Evolutionary conservation across 352 stramenopile genomes (phyloP).

Genomic region (Globisporangium paddicum): DNA sequence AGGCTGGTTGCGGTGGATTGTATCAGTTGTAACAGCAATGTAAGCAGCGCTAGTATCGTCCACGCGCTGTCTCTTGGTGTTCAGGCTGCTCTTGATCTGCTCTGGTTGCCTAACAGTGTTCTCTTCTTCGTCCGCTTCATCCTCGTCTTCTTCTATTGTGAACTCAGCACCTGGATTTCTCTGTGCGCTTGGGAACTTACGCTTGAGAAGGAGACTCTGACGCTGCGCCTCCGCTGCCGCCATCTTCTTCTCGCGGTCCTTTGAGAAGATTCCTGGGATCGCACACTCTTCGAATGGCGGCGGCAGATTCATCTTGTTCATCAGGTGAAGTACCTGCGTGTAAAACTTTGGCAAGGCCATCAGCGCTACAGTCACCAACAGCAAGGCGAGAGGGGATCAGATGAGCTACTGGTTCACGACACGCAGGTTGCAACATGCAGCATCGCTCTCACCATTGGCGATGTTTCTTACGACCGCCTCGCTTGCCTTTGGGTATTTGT

Average conservation of each 20-base stretch:
- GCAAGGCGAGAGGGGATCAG: neutral
- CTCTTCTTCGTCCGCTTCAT: conserved; percentile 11
- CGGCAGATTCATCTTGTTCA: conserved; percentile 92
- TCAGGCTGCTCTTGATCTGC: neutral
- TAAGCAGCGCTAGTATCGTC: neutral
- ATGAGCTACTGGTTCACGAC: neutral
- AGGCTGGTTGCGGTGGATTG: neutral
- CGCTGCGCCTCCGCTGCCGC: neutral
- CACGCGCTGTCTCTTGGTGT: conserved; percentile 5
- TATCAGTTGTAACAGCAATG: neutral
- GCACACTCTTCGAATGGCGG: conserved; percentile 65
- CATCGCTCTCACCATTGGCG: conserved; percentile 65
- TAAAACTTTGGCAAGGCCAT: conserved; percentile 86
- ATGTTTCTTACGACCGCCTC: conserved; percentile 83
- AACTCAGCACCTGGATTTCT: conserved; percentile 11
- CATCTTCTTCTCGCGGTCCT: conserved; percentile 12
- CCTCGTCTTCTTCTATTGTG: conserved; percentile 30
- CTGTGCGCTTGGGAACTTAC: conserved; percentile 9
- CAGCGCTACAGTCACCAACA: conserved; percentile 36
- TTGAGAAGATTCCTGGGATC: conserved; percentile 64
- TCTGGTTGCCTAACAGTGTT: neutral
- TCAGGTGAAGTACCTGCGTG: conserved; percentile 88
- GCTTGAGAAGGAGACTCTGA: conserved; percentile 16
- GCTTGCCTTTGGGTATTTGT: conserved; percentile 83
- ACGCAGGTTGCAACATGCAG: neutral